These are phyloP conservation scores for Xylaria nigripes DNA, from an alignment of 495 filamentous ascomycete genomes.

Conservation along the genomic window DNA sequence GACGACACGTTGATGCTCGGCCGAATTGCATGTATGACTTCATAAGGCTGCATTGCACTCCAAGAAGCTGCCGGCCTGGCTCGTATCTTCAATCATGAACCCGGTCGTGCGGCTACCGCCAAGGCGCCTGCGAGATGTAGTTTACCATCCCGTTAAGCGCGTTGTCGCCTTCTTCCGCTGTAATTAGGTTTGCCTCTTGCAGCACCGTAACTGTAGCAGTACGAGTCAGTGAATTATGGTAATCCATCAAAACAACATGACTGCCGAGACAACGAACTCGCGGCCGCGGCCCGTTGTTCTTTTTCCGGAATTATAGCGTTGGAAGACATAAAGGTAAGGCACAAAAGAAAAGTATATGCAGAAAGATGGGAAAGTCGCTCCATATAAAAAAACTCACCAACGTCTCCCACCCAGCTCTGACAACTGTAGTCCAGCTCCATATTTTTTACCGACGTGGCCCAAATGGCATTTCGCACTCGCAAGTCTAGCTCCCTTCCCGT, in stretches of 20 bases:
- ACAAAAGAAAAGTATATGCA: neutral
- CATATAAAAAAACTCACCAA: constrained; percentile 5
- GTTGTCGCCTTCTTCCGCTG: constrained; percentile 25
- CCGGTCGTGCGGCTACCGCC: constrained; percentile 13
- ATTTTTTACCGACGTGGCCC: constrained; percentile 24
- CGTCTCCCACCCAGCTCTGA: constrained; percentile 27
- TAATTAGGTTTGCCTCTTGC: constrained; percentile 25
- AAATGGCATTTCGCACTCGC: constrained; percentile 22
- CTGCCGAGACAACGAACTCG: neutral
- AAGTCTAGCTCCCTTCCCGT: constrained; percentile 15
- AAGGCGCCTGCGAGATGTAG: constrained; percentile 25
- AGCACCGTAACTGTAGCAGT: constrained; percentile 18
- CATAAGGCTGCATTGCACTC: neutral
- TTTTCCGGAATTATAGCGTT: neutral
- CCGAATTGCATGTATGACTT: neutral
- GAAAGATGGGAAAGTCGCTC: neutral
- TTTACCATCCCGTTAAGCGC: constrained; percentile 27
- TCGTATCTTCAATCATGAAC: neutral
- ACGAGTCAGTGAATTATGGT: neutral
- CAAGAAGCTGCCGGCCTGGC: neutral
- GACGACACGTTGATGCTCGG: neutral
- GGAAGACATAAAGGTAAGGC: neutral
- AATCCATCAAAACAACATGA: neutral
- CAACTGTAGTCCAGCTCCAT: constrained; percentile 23
- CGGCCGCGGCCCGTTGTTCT: neutral